Percentiles rank a stretch among this genome's conserved stretches.
Evolutionary conservation across 208 protist species (phyloP).

Genomic region (Blastocrithidia nonstop): DNA sequence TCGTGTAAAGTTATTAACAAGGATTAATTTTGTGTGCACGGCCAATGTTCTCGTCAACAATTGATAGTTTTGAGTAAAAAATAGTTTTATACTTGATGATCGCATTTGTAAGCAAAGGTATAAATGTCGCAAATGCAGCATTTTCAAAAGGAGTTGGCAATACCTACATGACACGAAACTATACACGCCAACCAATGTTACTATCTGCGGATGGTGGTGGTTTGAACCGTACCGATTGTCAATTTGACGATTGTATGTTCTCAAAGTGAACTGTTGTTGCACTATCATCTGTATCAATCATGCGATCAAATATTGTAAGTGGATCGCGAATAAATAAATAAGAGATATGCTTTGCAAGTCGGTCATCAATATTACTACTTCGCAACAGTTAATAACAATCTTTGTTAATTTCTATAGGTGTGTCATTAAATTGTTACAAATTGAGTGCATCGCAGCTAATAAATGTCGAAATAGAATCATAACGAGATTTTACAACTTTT

Average conservation of each 20-base stretch:
- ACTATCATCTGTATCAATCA: slow-evolving; percentile 90
- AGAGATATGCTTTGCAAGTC: slow-evolving; percentile 91
- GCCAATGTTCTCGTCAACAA: slow-evolving; percentile 96
- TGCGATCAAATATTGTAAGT: slow-evolving; percentile 91
- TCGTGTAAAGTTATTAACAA: slow-evolving; percentile 84
- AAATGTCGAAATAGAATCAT: slow-evolving; percentile 92
- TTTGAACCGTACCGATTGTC: slow-evolving; percentile 96
- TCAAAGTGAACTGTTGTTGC: slow-evolving; percentile 95
- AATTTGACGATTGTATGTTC: slow-evolving; percentile 97
- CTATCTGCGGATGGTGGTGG: slow-evolving; percentile 77
- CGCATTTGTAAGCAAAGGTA: slow-evolving; percentile 86
- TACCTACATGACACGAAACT: slow-evolving; percentile 94
- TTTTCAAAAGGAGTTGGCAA: slow-evolving; percentile 98
- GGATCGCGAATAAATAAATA: slow-evolving; percentile 98
- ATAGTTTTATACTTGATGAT: slow-evolving; percentile 91
- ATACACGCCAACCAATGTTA: slow-evolving; percentile 92
- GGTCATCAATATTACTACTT: slow-evolving; percentile 83
- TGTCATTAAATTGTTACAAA: slow-evolving; percentile 82
- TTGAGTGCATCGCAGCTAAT: slow-evolving; percentile 47
- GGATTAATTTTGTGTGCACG: slow-evolving; percentile 86
- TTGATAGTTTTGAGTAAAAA: slow-evolving; percentile 94
- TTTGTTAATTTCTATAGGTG: slow-evolving; percentile 77
- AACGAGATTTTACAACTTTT: slow-evolving; percentile 92
- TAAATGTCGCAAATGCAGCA: slow-evolving; percentile 94
- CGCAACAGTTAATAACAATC: slow-evolving; percentile 40